phyloP scores from a whole-genome alignment of 2,329 filamentous ascomycete species.

The Ceratocystis lukuohia region DNA sequence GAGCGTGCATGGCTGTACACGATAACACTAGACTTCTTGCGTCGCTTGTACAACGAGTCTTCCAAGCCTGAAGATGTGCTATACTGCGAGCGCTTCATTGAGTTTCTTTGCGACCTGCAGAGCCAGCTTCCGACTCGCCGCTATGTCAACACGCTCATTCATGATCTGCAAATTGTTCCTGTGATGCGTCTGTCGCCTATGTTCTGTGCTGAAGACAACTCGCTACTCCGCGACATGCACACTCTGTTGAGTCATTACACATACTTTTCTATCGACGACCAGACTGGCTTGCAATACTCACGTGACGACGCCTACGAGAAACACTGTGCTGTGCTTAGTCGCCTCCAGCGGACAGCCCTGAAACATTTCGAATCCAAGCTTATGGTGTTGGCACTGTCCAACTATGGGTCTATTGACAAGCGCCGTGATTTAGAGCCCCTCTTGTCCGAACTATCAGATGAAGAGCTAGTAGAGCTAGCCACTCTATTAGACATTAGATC shows the following conservation, averaged over 20 bases:
- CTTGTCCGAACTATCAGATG: conserved; percentile 57
- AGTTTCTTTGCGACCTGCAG: conserved; percentile 78
- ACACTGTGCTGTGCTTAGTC: conserved; percentile 65
- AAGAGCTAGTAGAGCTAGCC: conserved; percentile 59
- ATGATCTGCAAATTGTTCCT: conserved; percentile 71
- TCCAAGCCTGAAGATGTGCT: conserved; percentile 48
- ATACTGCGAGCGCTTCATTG: conserved; percentile 88
- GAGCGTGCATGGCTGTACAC: conserved; percentile 90
- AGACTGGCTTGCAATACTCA: conserved; percentile 65
- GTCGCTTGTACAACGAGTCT: conserved; percentile 50
- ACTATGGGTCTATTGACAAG: conserved; percentile 77
- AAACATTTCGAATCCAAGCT: conserved; percentile 81
- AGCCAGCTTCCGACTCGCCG: conserved; percentile 88
- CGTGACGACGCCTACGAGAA: conserved; percentile 61
- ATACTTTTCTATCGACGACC: conserved; percentile 80
- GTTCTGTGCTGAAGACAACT: conserved; percentile 61
- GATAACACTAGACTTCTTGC: conserved; percentile 69
- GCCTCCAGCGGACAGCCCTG: conserved; percentile 62
- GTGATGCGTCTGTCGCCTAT: conserved; percentile 66
- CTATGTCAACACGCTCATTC: conserved; percentile 79
- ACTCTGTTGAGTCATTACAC: conserved; percentile 75
- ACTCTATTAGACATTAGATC: conserved; percentile 63
- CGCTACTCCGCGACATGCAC: conserved; percentile 67
- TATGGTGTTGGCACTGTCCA: conserved; percentile 80
- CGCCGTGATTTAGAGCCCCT: conserved; percentile 65